Percentiles rank a stretch among this genome's conserved stretches.
phyloP scores from a whole-genome alignment of 345 rosid species.

The Gynandropsis gynandra region DNA sequence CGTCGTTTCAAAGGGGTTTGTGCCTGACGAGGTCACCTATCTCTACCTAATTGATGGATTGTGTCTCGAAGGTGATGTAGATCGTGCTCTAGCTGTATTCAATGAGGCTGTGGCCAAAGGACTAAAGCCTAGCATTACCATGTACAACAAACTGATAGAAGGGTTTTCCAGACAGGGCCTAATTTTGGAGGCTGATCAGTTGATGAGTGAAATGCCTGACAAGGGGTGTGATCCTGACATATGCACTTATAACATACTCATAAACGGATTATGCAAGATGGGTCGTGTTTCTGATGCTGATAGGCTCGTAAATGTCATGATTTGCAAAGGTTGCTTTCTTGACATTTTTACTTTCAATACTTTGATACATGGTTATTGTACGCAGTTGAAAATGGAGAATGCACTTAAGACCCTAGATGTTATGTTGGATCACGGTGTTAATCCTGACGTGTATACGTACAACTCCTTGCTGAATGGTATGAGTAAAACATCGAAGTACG shows the following conservation, averaged over 20 bases:
- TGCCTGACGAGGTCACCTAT: constrained; percentile 73
- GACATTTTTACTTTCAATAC: constrained; percentile 86
- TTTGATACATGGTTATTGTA: constrained; percentile 77
- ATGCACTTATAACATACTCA: constrained; percentile 73
- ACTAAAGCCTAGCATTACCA: constrained; percentile 44
- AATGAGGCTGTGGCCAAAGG: constrained; percentile 51
- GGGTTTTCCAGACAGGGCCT: constrained; percentile 78
- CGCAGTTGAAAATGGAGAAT: constrained; percentile 59
- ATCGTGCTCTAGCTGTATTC: constrained; percentile 64
- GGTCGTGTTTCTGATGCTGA: constrained; percentile 78
- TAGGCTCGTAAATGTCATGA: constrained; percentile 54
- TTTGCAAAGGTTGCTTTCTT: constrained; percentile 61
- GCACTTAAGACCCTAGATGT: constrained; percentile 58
- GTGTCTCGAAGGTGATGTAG: constrained; percentile 56
- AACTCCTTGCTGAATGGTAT: constrained; percentile 86
- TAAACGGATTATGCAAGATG: constrained; percentile 86
- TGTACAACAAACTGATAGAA: constrained; percentile 66
- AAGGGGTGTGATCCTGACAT: constrained; percentile 56
- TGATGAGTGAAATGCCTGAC: constrained; percentile 62
- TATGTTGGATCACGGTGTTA: constrained; percentile 59
- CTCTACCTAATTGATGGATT: constrained; percentile 63
- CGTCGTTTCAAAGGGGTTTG: constrained; percentile 73
- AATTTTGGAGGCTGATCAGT: constrained; percentile 57
- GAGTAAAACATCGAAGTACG: constrained; percentile 69
- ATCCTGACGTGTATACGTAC: constrained; percentile 80